Percentiles rank a stretch among this genome's conserved stretches.
These are phyloP conservation scores for Fraxinus sp. DNA, from an alignment of 305 asterid species.

Conservation along the genomic window DNA sequence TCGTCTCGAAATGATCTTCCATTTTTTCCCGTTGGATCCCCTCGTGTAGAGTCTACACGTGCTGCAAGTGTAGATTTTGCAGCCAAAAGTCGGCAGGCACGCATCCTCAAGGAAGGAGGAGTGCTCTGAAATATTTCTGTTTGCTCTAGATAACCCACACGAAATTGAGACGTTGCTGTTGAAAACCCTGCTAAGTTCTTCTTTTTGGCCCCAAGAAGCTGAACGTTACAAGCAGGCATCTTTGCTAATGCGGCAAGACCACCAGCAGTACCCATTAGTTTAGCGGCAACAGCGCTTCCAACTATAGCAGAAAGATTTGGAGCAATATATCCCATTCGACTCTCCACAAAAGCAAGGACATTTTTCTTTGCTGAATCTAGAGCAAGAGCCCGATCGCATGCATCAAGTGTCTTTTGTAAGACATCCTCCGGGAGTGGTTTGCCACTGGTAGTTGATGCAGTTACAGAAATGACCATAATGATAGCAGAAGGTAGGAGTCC, in stretches of 20 bases:
- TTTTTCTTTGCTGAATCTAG: conserved; percentile 80
- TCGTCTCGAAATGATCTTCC: conserved; percentile 75
- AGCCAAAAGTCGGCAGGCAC: conserved; percentile 90
- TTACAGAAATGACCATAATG: conserved; percentile 93
- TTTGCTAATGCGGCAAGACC: conserved; percentile 83
- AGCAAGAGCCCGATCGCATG: conserved; percentile 87
- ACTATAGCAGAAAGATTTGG: conserved; percentile 94
- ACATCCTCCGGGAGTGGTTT: conserved; percentile 92
- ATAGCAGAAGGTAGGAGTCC: conserved; percentile 92
- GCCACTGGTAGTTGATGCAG: conserved; percentile 98
- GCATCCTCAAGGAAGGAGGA: conserved; percentile 84
- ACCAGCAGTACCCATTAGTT: conserved; percentile 96
- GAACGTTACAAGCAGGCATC: conserved; percentile 98
- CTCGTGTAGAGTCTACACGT: conserved; percentile 81
- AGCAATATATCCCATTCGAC: conserved; percentile 92
- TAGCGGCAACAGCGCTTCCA: conserved; percentile 98
- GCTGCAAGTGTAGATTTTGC: conserved; percentile 93
- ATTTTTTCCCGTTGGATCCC: conserved; percentile 77
- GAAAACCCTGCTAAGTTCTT: conserved; percentile 92
- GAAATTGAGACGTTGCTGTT: conserved; percentile 80
- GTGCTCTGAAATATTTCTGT: conserved; percentile 78
- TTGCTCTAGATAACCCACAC: conserved; percentile 86
- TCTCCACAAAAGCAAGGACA: conserved; percentile 92
- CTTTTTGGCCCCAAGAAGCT: conserved; percentile 91
- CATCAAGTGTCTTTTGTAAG: conserved; percentile 74